phyloP scores from a whole-genome alignment of 108 stramenopile species.

The Nitzschia sp. region DNA sequence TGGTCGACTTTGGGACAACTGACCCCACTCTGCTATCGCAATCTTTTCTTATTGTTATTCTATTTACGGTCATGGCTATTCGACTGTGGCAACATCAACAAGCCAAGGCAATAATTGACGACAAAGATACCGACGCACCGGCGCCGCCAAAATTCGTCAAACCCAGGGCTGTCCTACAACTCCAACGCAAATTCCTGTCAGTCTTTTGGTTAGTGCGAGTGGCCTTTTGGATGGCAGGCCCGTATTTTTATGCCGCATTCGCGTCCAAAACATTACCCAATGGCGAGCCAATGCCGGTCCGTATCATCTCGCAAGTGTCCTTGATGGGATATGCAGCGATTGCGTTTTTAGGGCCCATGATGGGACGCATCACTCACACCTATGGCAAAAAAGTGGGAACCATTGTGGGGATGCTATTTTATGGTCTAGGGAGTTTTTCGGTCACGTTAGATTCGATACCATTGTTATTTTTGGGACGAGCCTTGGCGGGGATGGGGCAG shows the following conservation, averaged over 20 bases:
- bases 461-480: constrained; percentile 69
- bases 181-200: constrained; percentile 67
- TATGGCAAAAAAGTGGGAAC: constrained; percentile 72
- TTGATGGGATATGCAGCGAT: constrained; percentile 80
- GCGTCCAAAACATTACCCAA: constrained; percentile 56
- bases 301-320: constrained; percentile 66
- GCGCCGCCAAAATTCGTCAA: too few species aligned
- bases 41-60: background rate
- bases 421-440: constrained; percentile 59
- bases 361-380: constrained; percentile 58
- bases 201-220: constrained; percentile 86
- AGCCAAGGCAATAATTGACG: background rate
- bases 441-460: constrained; percentile 54
- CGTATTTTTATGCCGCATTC: constrained; percentile 91
- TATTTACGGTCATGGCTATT: background rate
- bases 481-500: constrained; percentile 83
- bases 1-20: background rate
- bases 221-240: constrained; percentile 93
- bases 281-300: constrained; percentile 41
- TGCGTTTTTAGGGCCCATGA: constrained; percentile 72
- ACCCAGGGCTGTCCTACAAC: background rate
- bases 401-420: constrained; percentile 57
- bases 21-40: background rate
- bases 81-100: background rate
- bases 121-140: background rate